Evolutionary conservation across 2,329 filamentous ascomycete genomes (phyloP), one percentile per base, ranked within the genome.

Genomic region (Ceratocystis variospora): DNA sequence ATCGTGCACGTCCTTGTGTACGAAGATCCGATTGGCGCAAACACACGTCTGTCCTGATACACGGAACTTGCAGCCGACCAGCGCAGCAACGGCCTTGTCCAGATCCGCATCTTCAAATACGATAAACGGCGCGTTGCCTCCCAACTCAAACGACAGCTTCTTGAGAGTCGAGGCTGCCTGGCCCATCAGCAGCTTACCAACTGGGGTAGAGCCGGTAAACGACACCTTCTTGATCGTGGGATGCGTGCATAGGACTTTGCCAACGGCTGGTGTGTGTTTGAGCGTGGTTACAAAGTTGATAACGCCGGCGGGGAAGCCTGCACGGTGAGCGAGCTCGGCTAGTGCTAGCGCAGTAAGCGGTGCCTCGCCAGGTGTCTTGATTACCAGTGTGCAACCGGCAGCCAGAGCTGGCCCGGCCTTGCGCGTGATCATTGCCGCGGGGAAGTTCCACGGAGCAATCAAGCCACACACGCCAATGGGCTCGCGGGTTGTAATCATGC

Each of bases 281-380:
- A 88, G 76, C 0, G 89, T 82, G 1, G 90, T 94, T 66, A 96
- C 80, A 68, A 96, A 79, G 77, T 96, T 96, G 68, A 96, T 83
- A 1, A 96, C 91, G 53, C 92, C 92, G 71, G 86, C 85, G 33
- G 92, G 92, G 45, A 96, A 87, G 31, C 92, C 92, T 15, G 92
- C 92, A 41, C 91, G 86, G 72, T 88, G 83, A 5, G 87, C 89
- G 53, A 96, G 82, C 75, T 96, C 91, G 1, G 89, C 89, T 33
- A 96, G 76, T 1, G 92, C 92, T 61, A 95, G 86, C 0, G 90
- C 85, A 25, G 90, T 95, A 73, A 93, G 90, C 0, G 92, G 92
- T 3, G 92, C 96, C 78, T 96, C 92, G 46, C 87, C 87, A 1
- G 92, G 90, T 45, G 90, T 87, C 76, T 96, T 96, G 69, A 85